phyloP scores from a whole-genome alignment of 2,329 filamentous ascomycete species.

The Furcasterigmium sp. region DNA sequence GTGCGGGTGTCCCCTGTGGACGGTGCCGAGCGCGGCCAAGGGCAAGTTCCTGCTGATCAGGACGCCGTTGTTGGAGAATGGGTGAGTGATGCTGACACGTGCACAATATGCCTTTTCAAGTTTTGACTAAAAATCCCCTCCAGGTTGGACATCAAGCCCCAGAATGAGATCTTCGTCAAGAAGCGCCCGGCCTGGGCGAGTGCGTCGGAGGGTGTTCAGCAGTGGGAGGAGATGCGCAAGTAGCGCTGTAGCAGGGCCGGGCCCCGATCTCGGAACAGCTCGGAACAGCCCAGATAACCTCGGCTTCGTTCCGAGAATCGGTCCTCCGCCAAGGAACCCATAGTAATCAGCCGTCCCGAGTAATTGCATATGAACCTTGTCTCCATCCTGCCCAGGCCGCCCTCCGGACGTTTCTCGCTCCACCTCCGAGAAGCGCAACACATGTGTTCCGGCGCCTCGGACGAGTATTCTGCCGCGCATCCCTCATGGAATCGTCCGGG shows the following conservation, averaged over 20 bases:
- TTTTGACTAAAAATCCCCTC: constrained; percentile 10
- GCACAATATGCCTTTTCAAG: background rate
- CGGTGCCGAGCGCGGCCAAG: constrained; percentile 17
- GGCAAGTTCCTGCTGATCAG: constrained; percentile 18
- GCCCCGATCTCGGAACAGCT: background rate
- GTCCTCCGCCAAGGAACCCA: too few relatives aligned
- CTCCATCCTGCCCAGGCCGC: too few relatives aligned
- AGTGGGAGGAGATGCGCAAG: constrained; percentile 20
- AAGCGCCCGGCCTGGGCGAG: constrained; percentile 18
- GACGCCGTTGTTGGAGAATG: constrained; percentile 14
- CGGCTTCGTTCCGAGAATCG: too few relatives aligned
- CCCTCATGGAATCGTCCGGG: too few relatives aligned
- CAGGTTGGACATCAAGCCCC: constrained; percentile 10
- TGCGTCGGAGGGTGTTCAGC: constrained; percentile 13
- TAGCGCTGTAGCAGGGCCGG: constrained; percentile 10
- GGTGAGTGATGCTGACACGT: constrained; percentile 13
- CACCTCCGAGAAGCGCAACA: too few relatives aligned
- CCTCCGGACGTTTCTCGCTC: too few relatives aligned
- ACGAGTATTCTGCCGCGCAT: too few relatives aligned
- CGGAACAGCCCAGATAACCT: background rate
- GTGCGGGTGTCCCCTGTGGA: constrained; percentile 21
- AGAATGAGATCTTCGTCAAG: constrained; percentile 21
- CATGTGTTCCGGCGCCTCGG: too few relatives aligned
- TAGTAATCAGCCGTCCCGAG: too few relatives aligned
- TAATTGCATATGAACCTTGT: too few relatives aligned